Base-by-base conservation (phyloP, 2,329 filamentous ascomycete species). In the Aspergillus latus region DNA sequence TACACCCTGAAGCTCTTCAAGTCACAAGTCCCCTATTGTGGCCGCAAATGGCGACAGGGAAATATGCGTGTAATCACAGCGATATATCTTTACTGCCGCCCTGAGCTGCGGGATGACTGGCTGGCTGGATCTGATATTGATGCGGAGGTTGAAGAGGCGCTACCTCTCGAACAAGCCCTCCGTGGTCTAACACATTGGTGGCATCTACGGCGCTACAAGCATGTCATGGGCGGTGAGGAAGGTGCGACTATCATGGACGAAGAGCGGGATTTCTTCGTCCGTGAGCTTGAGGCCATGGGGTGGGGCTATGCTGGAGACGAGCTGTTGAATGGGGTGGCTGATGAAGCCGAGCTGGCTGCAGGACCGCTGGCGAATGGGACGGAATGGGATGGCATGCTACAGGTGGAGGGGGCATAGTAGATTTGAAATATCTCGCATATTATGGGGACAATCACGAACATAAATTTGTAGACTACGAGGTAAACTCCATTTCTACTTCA, bases 41-140 rank as follows among this genome's bases (percentile, higher is more conserved):
- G 94, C 21, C 88, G 94, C 43, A 99, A 99, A 77, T 99, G 94
- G 94, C 87, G 94, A 11, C 94, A 97, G 77, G 87, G 87, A 65
- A 97, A 99, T 74, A 99, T 99, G 94, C 89, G 93, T 54, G 92
- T 97, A 68, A 99, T 99, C 69, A 99, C 94, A 0, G 92, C 92
- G 3, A 90, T 99, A 1, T 99, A 97, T 73, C 80, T 99, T 48
- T 90, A 96, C 75, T 96, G 93, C 69, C 84, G 92, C 6, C 93
- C 93, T 0, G 93, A 97, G 72, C 81, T 99, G 45, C 84, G 93
- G 30, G 94, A 99, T 69, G 94, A 97, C 75, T 97, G 94, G 93
- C 82, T 97, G 1, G 73, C 90, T 0, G 93, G 93, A 4, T 89
- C 88, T 58, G 92, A 97, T 69, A 87, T 97, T 1, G 94, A 99